phyloP scores from a whole-genome alignment of 2,329 filamentous ascomycete genomes.

The Aureobasidium sp. region DNA sequence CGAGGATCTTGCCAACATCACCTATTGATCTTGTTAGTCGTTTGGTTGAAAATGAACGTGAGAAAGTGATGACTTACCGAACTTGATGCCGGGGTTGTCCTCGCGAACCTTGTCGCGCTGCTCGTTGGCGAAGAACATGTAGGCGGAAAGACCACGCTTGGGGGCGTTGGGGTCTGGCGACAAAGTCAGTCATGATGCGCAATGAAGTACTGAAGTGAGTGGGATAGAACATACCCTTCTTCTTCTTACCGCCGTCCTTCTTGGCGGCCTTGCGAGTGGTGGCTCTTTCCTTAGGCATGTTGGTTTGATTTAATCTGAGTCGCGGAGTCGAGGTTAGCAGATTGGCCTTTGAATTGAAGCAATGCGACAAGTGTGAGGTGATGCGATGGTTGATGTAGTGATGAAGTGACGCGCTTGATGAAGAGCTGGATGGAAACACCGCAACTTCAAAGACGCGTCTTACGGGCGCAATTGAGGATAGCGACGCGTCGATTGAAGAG shows the following conservation, averaged over 20 bases:
- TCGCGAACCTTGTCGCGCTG: conserved; percentile 96
- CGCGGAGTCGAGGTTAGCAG: neutral
- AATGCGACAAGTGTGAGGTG: conserved; percentile 1
- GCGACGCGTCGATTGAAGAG: neutral
- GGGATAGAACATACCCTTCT: conserved; percentile 53
- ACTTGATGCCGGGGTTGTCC: conserved; percentile 95
- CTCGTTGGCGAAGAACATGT: conserved; percentile 99
- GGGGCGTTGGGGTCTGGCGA: conserved; percentile 83
- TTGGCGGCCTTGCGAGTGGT: conserved; percentile 53
- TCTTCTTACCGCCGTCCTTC: conserved; percentile 53
- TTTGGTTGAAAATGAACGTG: neutral
- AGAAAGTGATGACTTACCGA: conserved; percentile 50
- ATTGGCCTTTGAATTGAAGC: neutral
- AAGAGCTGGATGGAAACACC: neutral
- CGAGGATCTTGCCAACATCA: conserved; percentile 95
- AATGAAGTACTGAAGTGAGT: conserved; percentile 4
- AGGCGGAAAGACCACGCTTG: conserved; percentile 97
- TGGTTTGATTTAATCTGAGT: conserved; percentile 10
- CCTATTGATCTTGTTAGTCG: conserved; percentile 40
- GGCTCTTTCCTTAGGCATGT: conserved; percentile 61
- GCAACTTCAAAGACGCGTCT: conserved; percentile 3
- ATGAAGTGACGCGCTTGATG: neutral
- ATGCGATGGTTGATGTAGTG: neutral
- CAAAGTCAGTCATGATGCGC: neutral
- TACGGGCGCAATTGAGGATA: neutral